These are phyloP conservation scores for Thraustochytrium sp. DNA, from an alignment of 352 stramenopile genomes.

Conservation along the genomic window DNA sequence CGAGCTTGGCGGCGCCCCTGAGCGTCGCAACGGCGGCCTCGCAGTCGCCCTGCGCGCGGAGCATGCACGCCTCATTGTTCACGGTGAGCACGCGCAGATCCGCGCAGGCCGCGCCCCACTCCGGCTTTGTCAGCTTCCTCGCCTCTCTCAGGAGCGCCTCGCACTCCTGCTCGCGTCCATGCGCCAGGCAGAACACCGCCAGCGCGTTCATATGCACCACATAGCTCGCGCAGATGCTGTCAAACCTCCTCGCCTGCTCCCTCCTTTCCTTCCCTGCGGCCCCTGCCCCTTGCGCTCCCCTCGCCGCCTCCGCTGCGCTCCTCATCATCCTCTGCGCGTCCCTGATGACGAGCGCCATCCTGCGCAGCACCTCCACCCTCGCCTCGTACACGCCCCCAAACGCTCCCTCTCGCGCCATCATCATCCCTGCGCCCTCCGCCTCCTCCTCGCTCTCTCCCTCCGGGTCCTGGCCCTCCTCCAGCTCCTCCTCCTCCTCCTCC, in stretches of 20 bases:
- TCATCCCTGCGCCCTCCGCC: no score
- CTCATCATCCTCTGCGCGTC: no score
- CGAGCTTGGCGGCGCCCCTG: not conserved
- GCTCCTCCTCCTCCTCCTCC: no score
- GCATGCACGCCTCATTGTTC: not conserved
- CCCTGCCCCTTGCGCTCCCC: no score
- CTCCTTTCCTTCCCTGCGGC: no score
- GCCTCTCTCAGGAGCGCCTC: not conserved
- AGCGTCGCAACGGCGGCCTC: not conserved
- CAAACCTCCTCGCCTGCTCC: not conserved
- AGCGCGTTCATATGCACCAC: constrained; percentile 26
- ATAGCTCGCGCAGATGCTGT: constrained; percentile 6
- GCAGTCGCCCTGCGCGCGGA: not conserved
- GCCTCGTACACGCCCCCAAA: no score
- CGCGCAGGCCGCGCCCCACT: not conserved
- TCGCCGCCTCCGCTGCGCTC: no score
- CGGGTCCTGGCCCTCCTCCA: no score
- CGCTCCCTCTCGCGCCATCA: no score
- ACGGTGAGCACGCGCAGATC: constrained; percentile 27
- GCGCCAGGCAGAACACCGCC: constrained; percentile 8
- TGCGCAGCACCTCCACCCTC: no score
- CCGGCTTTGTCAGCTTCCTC: not conserved
- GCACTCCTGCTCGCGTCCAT: not conserved
- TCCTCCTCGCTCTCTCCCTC: no score
- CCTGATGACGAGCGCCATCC: no score